These are phyloP conservation scores for Rhododendron griersonianum DNA, from an alignment of 148 eudicot genomes.

Conservation along the genomic window DNA sequence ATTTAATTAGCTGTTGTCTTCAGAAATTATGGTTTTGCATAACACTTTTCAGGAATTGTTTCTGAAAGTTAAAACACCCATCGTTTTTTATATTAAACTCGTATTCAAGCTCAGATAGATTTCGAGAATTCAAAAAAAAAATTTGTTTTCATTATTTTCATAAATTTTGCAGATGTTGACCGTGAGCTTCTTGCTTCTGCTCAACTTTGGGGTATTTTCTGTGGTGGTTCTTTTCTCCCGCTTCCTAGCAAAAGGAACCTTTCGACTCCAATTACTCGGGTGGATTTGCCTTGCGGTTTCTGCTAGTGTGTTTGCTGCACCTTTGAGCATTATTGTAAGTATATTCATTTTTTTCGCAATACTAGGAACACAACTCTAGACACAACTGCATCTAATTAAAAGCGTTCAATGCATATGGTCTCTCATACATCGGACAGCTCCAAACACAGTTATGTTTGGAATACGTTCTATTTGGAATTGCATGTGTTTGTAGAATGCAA, in stretches of 20 bases:
- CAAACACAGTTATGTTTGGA: too few relatives aligned
- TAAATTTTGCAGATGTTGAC: conserved; percentile 25
- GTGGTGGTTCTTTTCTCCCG: conserved; percentile 34
- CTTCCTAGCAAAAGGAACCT: conserved; percentile 38
- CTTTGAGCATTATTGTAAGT: conserved; percentile 66
- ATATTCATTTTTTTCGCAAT: neutral
- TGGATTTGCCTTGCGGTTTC: conserved; percentile 64
- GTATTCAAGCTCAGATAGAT: too few relatives aligned
- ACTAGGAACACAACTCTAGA: neutral
- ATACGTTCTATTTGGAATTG: too few relatives aligned
- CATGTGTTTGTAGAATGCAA: neutral
- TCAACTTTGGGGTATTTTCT: conserved; percentile 50
- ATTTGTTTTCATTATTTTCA: too few relatives aligned
- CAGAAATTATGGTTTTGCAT: neutral
- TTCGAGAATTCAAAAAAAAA: neutral
- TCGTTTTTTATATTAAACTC: neutral
- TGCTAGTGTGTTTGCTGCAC: conserved; percentile 59
- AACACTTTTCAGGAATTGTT: neutral
- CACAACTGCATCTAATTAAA: too few relatives aligned
- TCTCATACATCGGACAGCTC: neutral
- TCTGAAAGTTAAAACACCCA: neutral
- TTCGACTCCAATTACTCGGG: conserved; percentile 47
- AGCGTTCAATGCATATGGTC: too few relatives aligned
- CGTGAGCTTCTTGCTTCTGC: conserved; percentile 35
- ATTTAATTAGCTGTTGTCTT: neutral